Base-by-base conservation (phyloP, 805 yeast species). In the Starmerella vitae region DNA sequence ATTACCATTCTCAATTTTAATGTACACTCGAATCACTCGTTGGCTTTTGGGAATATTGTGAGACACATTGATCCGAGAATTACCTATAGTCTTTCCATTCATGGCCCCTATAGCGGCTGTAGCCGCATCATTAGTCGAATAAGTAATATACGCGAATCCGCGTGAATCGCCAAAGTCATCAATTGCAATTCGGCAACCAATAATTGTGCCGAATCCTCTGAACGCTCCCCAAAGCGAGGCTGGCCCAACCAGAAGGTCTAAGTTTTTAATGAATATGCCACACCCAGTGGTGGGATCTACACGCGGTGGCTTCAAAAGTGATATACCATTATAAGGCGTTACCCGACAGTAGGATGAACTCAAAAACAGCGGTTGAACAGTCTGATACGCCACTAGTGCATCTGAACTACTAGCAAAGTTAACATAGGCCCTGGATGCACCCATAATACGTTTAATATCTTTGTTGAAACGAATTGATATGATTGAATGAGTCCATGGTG, bases 251-350 rank as follows among this genome's bases (percentile, higher is more conserved):
- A 75, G 84, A 32, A 68, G 50, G 52, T 71, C 75, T 53, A 86
- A 68, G 74, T 86, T 82, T 69, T 85, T 86, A 55, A 80, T 80
- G 64, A 79, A 86, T 47, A 86, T 41, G 28, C 53, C 53, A 5
- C 41, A 35, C 29, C 49, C 47, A 13, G 28, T 32, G n/a, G 10
- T 30, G 27, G 29, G 45, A 36, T 41, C 44, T 26, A 36, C 20
- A 21, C 43, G 36, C n/a, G 40, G 41, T 3, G 49, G 49, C 28
- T 34, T 24, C 22, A 15, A 33, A 15, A 25, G 31, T 3, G 26
- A 19, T 3, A 13, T 20, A 27, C 42, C 50, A 10, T 40, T 31
- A 33, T 36, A 37, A 7, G 46, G 47, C 18, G 31, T 27, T 26
- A 49, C 49, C 13, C 53, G 47, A 43, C 52, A 47, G 43, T 45